Percentiles rank a stretch among this genome's conserved stretches.
Conservation (phyloP, 2,329 filamentous ascomycete genomes). For the Phialocephala subalpina region DNA sequence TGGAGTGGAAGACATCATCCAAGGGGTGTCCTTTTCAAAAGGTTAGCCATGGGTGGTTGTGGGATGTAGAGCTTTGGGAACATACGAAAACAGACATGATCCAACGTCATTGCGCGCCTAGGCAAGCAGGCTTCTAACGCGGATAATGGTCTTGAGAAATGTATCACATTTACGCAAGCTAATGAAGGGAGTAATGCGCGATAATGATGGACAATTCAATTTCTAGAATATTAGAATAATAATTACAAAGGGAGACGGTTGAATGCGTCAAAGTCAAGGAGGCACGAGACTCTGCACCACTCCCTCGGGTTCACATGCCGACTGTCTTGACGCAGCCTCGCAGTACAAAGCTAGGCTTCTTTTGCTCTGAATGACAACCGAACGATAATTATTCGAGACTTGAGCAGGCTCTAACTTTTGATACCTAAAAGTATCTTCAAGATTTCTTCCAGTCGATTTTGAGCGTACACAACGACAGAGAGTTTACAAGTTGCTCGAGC, state of each 20-base stretch:
- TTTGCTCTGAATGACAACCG: too few relatives aligned
- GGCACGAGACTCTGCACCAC: conserved; percentile 4
- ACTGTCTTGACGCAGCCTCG: neutral
- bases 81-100: conserved; percentile 46
- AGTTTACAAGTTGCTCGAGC: too few relatives aligned
- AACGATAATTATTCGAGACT: too few relatives aligned
- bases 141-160: neutral
- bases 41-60: conserved; percentile 2
- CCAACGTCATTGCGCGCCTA: conserved; percentile 42
- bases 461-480: neutral
- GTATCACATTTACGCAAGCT: neutral
- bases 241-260: neutral
- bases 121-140: conserved; percentile 30
- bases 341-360: neutral
- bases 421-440: too few relatives aligned
- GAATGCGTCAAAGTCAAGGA: conserved; percentile 5
- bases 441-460: neutral
- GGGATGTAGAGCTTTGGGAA: conserved; percentile 24
- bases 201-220: neutral
- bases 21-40: conserved; percentile 44
- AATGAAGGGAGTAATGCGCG: too few relatives aligned
- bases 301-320: conserved; percentile 14
- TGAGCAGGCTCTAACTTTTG: too few relatives aligned
- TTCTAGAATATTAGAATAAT: conserved; percentile 8
- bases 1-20: conserved; percentile 46